Base-by-base conservation (phyloP, 306 rosid genomes). In the Acacia confusa region DNA sequence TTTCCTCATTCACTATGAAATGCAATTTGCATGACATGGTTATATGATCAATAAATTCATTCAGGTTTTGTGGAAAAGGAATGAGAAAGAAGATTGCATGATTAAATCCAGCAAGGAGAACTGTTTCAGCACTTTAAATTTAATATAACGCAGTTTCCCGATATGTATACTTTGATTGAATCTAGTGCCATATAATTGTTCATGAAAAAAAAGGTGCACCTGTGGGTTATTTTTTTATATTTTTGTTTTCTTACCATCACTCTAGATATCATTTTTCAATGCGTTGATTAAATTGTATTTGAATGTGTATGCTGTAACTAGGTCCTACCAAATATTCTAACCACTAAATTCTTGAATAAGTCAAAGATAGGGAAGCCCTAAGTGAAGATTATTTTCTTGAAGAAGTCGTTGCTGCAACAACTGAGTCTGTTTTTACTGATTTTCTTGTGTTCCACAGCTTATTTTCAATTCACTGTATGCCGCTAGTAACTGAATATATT, bases 311-410 rank as follows among this genome's bases (percentile, higher is more conserved):
- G 65, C 17, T 58, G 65, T 58, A 11, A 24, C 17, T 7, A 58
- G 0, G 65, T 24, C 30, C 24, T 9, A 20, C 63, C 61, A 77
- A 34, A 4, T 34, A 34, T 34, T 34, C 7, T 4, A 20, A 28
- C 40, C 50, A 45, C 44, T 60, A 8, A 72, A 45, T 34, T 24
- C 27, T 24, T 20, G 82, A 76, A 72, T 88, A 77, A 36, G 45
- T 40, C 86, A 68, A 58, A 27, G 66, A 82, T 83, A 34, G 94
- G 91, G 78, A 77, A 78, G 82, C 84, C 87, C 64, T 88, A 88
- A 80, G 89, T 82, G 91, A 90, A 87, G 88, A 92, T 20, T 87
- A 92, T 20, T 87, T 88, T 58, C 91, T 90, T 76, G 82, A 92
- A 24, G 86, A 90, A 82, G 88, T 88, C 76, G 83, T 78, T 57